Evolutionary conservation across 148 eudicot species (phyloP), one percentile per base, ranked within the genome.

Genomic region (Nepenthes gracilis): DNA sequence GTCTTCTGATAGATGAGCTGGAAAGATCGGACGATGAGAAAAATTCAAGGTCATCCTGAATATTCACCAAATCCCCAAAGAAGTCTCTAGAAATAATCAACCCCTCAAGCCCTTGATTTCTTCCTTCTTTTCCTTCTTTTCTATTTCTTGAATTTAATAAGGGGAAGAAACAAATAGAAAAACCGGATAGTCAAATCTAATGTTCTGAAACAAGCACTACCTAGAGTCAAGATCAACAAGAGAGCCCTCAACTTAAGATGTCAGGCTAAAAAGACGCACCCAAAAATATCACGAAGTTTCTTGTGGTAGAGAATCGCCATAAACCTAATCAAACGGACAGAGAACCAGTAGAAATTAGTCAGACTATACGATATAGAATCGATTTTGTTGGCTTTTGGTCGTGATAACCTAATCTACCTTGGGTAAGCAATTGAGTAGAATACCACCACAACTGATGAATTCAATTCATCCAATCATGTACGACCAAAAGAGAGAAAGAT

Each of bases 211-310:
- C 36, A 50, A 32, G 53, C 53, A 49, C 53, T 49, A 49, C 10
- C 3, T 5, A 51, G 15, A 37, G 33, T 13, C 23, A 33, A 13
- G 36, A 50, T 65, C 64, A 58, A 72, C 74, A 70, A 77, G 73
- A 72, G 74, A 73, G 79, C 87, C 87, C 95, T 87, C 87, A 60
- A 87, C 82, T 90, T 82, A 72, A 65, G 82, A 85, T 83, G 65
- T 78, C 84, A 71, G 75, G 81, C 73, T 75, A 81, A 90, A 84
- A 83, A 76, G 66, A 75, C 65, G 83, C 91, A 79, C 78, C 53
- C 88, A 65, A 84, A 88, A 90, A 86, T 68, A 63, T 86, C 95
- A 33, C 77, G 11, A 95, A 80, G 84, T 75, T 75, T 77, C 77
- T 67, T 62, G 68, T 45, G 62, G 11, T 40, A 33, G 64, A 34